Evolutionary conservation across 2,329 filamentous ascomycete species (phyloP).

Genomic region (Hypoxylon sp.): DNA sequence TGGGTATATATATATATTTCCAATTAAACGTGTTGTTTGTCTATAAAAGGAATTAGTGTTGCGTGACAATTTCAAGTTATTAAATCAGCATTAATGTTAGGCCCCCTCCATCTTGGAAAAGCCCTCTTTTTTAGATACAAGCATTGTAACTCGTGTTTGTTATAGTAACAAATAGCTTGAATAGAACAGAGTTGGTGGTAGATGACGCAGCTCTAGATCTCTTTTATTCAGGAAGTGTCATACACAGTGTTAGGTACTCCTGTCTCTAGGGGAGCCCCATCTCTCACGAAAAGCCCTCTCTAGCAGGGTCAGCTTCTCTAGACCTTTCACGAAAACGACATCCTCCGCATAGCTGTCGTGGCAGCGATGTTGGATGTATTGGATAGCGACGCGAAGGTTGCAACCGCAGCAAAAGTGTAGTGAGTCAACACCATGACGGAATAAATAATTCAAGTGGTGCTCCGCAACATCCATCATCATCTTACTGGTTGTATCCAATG

Average conservation of each 20-base stretch:
- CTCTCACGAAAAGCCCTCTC: neutral
- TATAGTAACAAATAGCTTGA: neutral
- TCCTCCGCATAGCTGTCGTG: neutral
- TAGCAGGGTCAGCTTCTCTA: neutral
- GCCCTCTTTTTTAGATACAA: neutral
- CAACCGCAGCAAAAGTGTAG: neutral
- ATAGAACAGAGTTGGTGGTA: neutral
- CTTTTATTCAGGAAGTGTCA: neutral
- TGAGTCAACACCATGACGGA: neutral
- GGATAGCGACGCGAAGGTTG: slow-evolving; percentile 1
- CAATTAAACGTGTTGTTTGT: neutral
- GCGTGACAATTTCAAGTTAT: neutral
- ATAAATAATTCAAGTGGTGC: neutral
- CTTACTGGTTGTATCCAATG: neutral
- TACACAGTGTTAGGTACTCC: neutral
- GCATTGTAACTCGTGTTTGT: neutral
- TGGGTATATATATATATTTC: too few relatives aligned
- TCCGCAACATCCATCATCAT: slow-evolving; percentile 4
- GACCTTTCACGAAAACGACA: neutral
- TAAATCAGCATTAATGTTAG: neutral
- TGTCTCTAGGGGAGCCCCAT: neutral
- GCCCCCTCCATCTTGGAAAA: neutral
- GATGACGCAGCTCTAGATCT: neutral
- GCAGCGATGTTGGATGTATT: neutral
- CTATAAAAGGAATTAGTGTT: neutral